phyloP scores from a whole-genome alignment of 2,329 filamentous ascomycete genomes.

The Xylaria sp. region DNA sequence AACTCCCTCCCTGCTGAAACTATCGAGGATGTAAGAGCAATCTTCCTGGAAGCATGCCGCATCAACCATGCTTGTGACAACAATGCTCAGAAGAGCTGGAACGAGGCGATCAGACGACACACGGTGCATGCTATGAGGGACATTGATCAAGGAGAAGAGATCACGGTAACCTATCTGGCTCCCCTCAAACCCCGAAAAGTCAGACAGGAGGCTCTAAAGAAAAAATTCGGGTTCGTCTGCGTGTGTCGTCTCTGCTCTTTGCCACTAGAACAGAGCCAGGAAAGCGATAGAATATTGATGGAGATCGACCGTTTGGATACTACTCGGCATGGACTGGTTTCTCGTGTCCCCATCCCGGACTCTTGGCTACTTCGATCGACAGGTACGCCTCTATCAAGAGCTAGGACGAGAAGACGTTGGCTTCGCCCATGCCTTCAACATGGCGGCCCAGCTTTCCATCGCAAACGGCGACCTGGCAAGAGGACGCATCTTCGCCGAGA shows the following conservation, averaged over 20 bases:
- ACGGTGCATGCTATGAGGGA: conserved; percentile 17
- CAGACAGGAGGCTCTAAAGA: not conserved
- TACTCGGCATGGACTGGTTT: conserved; percentile 1
- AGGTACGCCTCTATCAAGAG: conserved; percentile 6
- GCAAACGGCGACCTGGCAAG: conserved; percentile 14
- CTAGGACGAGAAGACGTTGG: conserved; percentile 11
- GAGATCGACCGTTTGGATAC: conserved; percentile 2
- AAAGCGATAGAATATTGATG: conserved; percentile 10
- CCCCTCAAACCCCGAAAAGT: not conserved
- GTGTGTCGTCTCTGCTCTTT: conserved; percentile 15
- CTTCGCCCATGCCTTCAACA: not conserved
- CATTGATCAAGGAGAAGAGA: conserved; percentile 16
- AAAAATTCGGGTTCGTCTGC: conserved; percentile 10
- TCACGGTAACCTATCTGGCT: conserved; percentile 12
- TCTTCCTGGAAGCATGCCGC: conserved; percentile 19
- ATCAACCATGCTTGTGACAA: conserved; percentile 17
- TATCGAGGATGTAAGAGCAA: not conserved
- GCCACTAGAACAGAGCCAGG: conserved; percentile 4
- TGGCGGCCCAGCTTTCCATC: conserved; percentile 6
- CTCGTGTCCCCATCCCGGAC: not conserved
- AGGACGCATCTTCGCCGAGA: conserved; percentile 13
- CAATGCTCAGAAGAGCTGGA: conserved; percentile 17
- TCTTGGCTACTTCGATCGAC: conserved; percentile 1
- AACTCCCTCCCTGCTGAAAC: conserved; percentile 10
- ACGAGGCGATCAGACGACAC: conserved; percentile 9